Percentiles rank a stretch among this genome's conserved stretches.
Evolutionary conservation across 1,284 basidiomycete species (phyloP).

Genomic region (Ustilago sp.): DNA sequence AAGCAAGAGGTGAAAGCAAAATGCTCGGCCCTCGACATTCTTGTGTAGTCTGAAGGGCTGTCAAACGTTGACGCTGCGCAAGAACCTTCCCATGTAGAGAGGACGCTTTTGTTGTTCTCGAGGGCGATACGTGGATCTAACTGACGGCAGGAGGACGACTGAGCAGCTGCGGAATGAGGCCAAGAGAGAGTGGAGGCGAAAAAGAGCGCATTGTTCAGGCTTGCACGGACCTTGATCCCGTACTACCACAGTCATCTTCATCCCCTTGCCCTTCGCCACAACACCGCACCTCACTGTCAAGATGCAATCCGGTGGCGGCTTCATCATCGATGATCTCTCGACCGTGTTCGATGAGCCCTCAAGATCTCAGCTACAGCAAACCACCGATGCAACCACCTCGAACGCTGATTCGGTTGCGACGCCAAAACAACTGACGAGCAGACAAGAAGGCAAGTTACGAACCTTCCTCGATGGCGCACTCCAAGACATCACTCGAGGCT

Average conservation of each 20-base stretch:
- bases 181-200: constrained; percentile 3
- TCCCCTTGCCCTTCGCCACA: background rate
- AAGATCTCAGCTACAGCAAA: background rate
- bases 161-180: constrained; percentile 1
- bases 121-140: constrained; percentile 18
- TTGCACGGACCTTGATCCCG: constrained; percentile 11
- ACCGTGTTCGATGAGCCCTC: constrained; percentile 28
- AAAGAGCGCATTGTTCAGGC: background rate
- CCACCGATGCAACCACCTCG: background rate
- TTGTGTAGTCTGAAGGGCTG: background rate
- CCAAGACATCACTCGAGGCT: constrained; percentile 50
- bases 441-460: constrained; percentile 57
- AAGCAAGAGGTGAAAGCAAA: too few relatives aligned
- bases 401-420: constrained; percentile 30
- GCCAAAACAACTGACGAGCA: constrained; percentile 40
- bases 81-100: constrained; percentile 6
- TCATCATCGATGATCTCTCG: constrained; percentile 47
- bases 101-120: constrained; percentile 1
- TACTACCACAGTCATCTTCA: constrained; percentile 3
- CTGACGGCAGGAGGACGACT: background rate
- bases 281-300: background rate
- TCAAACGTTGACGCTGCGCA: constrained; percentile 8
- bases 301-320: constrained; percentile 45
- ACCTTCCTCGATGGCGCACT: constrained; percentile 54
- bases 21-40: too few relatives aligned